Conservation (phyloP, 2,329 filamentous ascomycete genomes). For the Claviceps pazoutovae region DNA sequence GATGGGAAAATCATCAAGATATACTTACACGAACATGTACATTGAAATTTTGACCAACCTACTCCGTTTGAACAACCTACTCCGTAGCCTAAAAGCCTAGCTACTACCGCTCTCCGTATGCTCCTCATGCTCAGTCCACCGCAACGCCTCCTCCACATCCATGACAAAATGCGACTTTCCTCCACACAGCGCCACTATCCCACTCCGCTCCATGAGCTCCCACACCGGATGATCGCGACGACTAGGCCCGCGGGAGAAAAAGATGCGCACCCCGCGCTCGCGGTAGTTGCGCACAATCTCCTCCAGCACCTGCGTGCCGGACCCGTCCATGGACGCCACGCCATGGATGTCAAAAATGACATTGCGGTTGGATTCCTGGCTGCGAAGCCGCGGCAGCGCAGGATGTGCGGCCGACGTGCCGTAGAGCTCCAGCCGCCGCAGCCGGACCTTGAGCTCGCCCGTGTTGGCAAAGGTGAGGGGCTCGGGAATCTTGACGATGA, state of each 20-base stretch:
- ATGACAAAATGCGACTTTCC: slow-evolving; percentile 66
- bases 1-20: too few relatives aligned
- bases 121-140: slow-evolving; percentile 62
- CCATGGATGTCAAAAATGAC: slow-evolving; percentile 96
- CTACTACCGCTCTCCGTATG: slow-evolving; percentile 14
- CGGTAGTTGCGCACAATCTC: slow-evolving; percentile 79
- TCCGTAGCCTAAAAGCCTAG: too few relatives aligned
- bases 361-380: slow-evolving; percentile 73
- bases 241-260: slow-evolving; percentile 49
- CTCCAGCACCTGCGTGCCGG: slow-evolving; percentile 76
- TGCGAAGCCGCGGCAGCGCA: slow-evolving; percentile 65
- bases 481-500: slow-evolving; percentile 96
- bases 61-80: too few relatives aligned
- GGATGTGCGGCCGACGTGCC: slow-evolving; percentile 79
- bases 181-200: slow-evolving; percentile 74
- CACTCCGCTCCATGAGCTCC: slow-evolving; percentile 58
- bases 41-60: too few relatives aligned
- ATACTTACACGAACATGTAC: too few relatives aligned
- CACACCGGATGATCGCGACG: slow-evolving; percentile 44
- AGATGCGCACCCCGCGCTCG: slow-evolving; percentile 62
- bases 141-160: slow-evolving; percentile 72
- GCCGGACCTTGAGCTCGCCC: slow-evolving; percentile 71
- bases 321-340: slow-evolving; percentile 89
- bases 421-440: slow-evolving; percentile 76
- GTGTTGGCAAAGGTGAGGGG: slow-evolving; percentile 96